phyloP scores from a whole-genome alignment of 345 rosid species.

The Hibiscus syriacus region DNA sequence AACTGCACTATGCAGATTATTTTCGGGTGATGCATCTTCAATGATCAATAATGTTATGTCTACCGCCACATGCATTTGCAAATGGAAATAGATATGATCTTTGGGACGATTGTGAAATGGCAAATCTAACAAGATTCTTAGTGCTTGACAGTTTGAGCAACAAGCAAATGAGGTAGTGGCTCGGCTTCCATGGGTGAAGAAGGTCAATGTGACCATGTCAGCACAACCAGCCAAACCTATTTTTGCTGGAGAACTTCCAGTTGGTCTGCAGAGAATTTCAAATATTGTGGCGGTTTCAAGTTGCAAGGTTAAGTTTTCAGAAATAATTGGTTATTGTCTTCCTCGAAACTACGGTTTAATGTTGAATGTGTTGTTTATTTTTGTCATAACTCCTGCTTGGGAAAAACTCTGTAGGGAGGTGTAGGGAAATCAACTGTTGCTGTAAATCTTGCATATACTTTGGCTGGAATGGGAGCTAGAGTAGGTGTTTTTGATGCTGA shows the following conservation, averaged over 20 bases:
- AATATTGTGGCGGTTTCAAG: constrained; percentile 89
- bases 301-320: constrained; percentile 66
- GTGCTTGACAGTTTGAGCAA: constrained; percentile 67
- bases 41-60: not conserved
- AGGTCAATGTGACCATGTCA: constrained; percentile 82
- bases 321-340: constrained; percentile 6
- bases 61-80: not conserved
- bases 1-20: not conserved
- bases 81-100: too few species aligned
- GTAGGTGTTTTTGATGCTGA: constrained; percentile 97
- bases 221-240: constrained; percentile 88
- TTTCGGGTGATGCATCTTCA: not conserved
- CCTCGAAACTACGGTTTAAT: too few species aligned
- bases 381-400: not conserved
- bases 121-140: constrained; percentile 3
- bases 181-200: constrained; percentile 75
- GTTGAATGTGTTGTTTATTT: not conserved
- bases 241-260: constrained; percentile 68
- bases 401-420: constrained; percentile 78
- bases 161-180: constrained; percentile 84
- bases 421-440: constrained; percentile 97
- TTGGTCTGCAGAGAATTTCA: constrained; percentile 71
- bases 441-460: constrained; percentile 87
- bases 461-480: constrained; percentile 95
- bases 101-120: not conserved